Base-by-base conservation (phyloP, 257 asterid genomes). In the Plantago ovata region DNA sequence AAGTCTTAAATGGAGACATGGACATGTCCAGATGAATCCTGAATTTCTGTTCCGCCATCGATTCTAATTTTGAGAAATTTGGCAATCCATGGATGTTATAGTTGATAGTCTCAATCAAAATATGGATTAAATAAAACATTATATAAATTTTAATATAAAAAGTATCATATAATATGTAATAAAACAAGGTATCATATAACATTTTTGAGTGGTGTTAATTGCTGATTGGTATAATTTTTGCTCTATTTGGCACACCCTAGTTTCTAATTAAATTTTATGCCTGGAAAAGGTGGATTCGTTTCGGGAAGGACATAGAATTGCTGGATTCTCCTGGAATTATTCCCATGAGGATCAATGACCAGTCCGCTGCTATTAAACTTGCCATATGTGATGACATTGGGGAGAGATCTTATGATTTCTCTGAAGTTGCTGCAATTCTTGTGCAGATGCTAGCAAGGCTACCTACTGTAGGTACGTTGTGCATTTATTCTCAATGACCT, bases 301-400 rank as follows among this genome's bases (percentile, higher is more conserved):
- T 93, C 28, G 95, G 97, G 54, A 81, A 61, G 22, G 98, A 86
- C 70, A 69, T 89, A 44, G 97, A 88, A 75, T 66, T 93, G 73
- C 77, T 89, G 58, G 98, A 93, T 75, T 88, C 98, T 45, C 97
- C 98, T 45, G 97, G 98, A 14, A 79, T 92, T 59, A 81, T 88
- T 68, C 97, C 97, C 40, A 92, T 92, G 98, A 84, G 97, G 73
- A 84, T 85, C 63, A 84, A 82, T 44, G 96, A 91, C 72, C 98
- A 87, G 58, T 67, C 95, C 61, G 89, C 95, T 64, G 96, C 96
- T 43, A 71, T 91, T 48, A 91, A 91, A 73, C 96, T 91, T 53
- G 96, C 98, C 67, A 84, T 91, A 48, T 91, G 98, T 46, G 94
- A 91, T 72, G 98, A 91, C 75, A 91, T 87, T 72, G 98, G 98